phyloP scores from a whole-genome alignment of 2,329 filamentous ascomycete species.

The Colletotrichum acutatum region DNA sequence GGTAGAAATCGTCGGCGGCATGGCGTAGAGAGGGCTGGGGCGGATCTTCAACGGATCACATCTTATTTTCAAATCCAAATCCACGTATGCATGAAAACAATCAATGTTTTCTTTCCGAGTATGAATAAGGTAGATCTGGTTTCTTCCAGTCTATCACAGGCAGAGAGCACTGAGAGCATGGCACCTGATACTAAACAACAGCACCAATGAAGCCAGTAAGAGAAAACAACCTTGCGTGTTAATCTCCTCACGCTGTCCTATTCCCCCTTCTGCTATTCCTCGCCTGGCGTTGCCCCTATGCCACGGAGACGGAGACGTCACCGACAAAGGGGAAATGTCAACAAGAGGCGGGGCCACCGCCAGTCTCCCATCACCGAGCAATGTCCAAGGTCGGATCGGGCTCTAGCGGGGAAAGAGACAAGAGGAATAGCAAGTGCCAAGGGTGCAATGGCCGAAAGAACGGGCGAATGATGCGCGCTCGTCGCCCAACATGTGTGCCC shows the following conservation, averaged over 20 bases:
- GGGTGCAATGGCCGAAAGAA: background rate
- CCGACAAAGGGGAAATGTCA: too few species aligned
- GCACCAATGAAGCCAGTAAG: background rate
- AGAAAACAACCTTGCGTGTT: background rate
- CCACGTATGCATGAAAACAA: too few species aligned
- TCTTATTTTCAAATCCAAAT: too few species aligned
- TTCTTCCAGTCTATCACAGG: background rate
- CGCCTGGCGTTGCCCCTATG: background rate
- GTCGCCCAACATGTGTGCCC: conserved; percentile 1
- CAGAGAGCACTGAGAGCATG: background rate
- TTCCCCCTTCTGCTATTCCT: background rate
- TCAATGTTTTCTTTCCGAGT: too few species aligned
- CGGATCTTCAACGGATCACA: too few species aligned
- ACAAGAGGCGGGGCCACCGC: too few species aligned
- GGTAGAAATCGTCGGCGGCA: too few species aligned
- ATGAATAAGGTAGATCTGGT: too few species aligned
- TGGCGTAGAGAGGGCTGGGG: too few species aligned
- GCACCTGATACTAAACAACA: background rate
- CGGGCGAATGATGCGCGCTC: background rate
- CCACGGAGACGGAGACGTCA: background rate
- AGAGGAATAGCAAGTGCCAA: background rate
- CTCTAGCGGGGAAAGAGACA: background rate
- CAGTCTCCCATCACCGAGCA: background rate
- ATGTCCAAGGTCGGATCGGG: background rate
- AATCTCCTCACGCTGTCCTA: background rate